Conservation (phyloP, 1,284 basidiomycete genomes). For the Vanrija pseudolonga region DNA sequence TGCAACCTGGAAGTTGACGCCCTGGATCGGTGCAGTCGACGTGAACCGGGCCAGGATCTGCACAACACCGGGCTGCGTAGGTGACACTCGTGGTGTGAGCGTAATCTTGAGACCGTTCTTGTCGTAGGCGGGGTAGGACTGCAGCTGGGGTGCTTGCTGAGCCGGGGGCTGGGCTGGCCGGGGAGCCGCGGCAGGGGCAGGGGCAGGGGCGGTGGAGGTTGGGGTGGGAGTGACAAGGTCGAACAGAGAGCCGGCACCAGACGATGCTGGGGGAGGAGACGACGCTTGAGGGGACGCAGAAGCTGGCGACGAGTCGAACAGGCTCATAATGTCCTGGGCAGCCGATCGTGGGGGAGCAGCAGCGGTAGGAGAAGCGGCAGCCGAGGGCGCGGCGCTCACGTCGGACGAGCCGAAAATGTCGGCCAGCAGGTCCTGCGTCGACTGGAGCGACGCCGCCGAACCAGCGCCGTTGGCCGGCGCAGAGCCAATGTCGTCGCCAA, state of each 20-base stretch:
- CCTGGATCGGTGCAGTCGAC: constrained; percentile 58
- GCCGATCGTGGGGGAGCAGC: constrained; percentile 55
- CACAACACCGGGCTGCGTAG: constrained; percentile 76
- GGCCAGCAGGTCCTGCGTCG: constrained; percentile 82
- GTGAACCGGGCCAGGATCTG: constrained; percentile 89
- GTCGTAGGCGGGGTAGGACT: constrained; percentile 82
- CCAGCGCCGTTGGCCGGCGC: constrained; percentile 34
- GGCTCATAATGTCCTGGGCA: constrained; percentile 85
- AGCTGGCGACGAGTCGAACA: constrained; percentile 63
- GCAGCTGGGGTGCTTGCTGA: constrained; percentile 54
- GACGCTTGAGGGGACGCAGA: constrained; percentile 5
- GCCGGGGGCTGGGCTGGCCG: constrained; percentile 1
- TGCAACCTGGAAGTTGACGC: constrained; percentile 92
- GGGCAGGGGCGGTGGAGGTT: constrained; percentile 1
- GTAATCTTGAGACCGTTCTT: constrained; percentile 86
- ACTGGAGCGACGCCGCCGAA: constrained; percentile 55
- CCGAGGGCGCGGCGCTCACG: constrained; percentile 28
- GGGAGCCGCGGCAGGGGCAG: constrained; percentile 14
- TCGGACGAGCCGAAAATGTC: constrained; percentile 78
- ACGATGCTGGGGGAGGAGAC: constrained; percentile 6
- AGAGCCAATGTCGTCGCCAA: constrained; percentile 66
- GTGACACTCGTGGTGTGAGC: constrained; percentile 76
- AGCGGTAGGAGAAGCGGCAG: constrained; percentile 48
- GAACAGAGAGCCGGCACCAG: constrained; percentile 29
- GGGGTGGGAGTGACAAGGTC: constrained; percentile 31